Conservation (phyloP, 345 rosid species). For the Murraya koenigii region DNA sequence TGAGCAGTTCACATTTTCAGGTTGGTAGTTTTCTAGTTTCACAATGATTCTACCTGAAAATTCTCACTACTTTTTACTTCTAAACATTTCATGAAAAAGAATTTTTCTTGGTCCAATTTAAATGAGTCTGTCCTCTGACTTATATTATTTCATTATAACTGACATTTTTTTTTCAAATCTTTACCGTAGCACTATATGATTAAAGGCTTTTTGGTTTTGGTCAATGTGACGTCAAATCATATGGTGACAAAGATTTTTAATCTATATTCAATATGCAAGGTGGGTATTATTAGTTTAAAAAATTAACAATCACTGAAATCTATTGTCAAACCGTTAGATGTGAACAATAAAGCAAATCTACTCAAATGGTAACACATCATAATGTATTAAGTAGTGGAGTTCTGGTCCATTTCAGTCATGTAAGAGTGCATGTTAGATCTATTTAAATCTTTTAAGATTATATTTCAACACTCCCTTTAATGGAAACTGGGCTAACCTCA, state of each 20-base stretch:
- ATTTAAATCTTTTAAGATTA: not conserved
- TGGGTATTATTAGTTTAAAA: not conserved
- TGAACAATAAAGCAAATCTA: not conserved
- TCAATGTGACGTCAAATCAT: not conserved
- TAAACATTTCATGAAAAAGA: not conserved
- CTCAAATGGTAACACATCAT: not conserved
- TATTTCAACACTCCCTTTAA: not conserved
- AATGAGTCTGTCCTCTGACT: not conserved
- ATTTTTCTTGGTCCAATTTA: not conserved
- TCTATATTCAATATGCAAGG: not conserved
- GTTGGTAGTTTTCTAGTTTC: conserved; percentile 28
- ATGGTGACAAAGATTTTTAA: not conserved
- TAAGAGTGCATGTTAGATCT: not conserved
- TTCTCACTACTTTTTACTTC: not conserved
- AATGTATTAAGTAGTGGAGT: not conserved
- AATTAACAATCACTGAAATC: not conserved
- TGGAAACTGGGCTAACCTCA: not conserved
- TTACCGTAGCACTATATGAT: not conserved
- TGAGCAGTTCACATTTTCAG: conserved; percentile 88
- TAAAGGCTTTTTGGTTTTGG: not conserved
- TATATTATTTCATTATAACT: conserved; percentile 6
- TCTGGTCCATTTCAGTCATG: not conserved
- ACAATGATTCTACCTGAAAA: not conserved
- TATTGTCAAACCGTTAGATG: not conserved
- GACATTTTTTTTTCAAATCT: not conserved